These are phyloP conservation scores for Taphrina sp. DNA, from an alignment of 1,139 yeast species.

Conservation along the genomic window DNA sequence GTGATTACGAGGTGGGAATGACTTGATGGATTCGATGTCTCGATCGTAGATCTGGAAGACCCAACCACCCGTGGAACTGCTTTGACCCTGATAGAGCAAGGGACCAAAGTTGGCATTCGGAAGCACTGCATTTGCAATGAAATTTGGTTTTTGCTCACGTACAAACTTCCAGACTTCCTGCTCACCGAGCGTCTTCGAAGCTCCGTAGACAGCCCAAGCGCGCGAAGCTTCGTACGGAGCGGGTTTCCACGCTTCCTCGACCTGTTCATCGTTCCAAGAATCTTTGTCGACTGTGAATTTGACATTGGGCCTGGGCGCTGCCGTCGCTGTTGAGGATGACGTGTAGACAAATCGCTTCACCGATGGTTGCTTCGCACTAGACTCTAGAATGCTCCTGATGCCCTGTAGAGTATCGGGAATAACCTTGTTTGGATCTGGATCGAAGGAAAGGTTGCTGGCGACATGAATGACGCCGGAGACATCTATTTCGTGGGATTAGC, in stretches of 20 bases:
- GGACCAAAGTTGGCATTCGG: neutral
- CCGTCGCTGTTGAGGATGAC: neutral
- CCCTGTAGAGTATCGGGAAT: neutral
- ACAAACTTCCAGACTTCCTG: neutral
- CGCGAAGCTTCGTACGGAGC: neutral
- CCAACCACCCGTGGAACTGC: neutral
- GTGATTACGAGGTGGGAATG: neutral
- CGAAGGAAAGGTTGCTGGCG: neutral
- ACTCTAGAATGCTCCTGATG: neutral
- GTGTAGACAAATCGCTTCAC: neutral
- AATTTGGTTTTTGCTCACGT: neutral
- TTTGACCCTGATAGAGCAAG: neutral
- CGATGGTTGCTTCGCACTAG: neutral
- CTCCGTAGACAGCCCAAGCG: neutral
- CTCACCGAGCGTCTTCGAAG: neutral
- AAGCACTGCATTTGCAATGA: neutral
- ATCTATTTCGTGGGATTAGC: too few relatives aligned
- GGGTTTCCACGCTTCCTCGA: neutral
- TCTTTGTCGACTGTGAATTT: neutral
- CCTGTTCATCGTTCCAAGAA: neutral
- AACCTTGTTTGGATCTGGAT: neutral
- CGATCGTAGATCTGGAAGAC: neutral
- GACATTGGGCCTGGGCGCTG: neutral
- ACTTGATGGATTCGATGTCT: neutral
- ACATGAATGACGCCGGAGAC: neutral